phyloP scores from a whole-genome alignment of 2,329 filamentous ascomycete species.

The Cercospora nicotianae region DNA sequence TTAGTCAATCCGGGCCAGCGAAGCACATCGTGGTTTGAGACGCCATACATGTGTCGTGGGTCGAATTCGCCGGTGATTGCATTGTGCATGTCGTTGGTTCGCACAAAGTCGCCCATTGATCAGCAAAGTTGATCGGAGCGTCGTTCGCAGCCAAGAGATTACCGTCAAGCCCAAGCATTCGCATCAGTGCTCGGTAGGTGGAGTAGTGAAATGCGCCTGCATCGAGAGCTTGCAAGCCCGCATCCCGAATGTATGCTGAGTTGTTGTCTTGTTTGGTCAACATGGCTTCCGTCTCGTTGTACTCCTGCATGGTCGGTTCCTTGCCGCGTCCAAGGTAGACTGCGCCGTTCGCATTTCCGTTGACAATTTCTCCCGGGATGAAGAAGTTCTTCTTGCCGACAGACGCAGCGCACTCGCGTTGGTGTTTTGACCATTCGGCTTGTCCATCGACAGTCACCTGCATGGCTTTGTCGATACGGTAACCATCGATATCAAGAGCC shows the following conservation, averaged over 20 bases:
- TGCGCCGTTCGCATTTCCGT: conserved; percentile 60
- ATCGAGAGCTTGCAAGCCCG: conserved; percentile 57
- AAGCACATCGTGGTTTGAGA: conserved; percentile 66
- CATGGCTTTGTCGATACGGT: conserved; percentile 66
- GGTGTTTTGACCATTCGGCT: conserved; percentile 57
- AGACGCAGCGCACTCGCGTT: conserved; percentile 58
- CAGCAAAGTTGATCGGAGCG: conserved; percentile 54
- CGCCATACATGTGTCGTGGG: conserved; percentile 64
- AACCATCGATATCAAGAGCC: conserved; percentile 66
- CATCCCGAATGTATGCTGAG: conserved; percentile 54
- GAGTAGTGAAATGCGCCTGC: conserved; percentile 64
- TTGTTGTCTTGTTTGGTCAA: conserved; percentile 47
- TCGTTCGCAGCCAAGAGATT: conserved; percentile 57
- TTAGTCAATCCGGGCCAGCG: conserved; percentile 61
- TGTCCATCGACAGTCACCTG: conserved; percentile 64
- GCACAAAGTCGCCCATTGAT: conserved; percentile 57
- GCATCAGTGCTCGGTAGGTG: conserved; percentile 61
- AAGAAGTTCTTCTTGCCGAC: conserved; percentile 65
- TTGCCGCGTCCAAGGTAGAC: conserved; percentile 64
- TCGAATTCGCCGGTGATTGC: conserved; percentile 62
- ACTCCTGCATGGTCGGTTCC: conserved; percentile 55
- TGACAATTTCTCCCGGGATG: conserved; percentile 63
- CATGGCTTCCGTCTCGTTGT: conserved; percentile 52
- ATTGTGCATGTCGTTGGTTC: conserved; percentile 62
- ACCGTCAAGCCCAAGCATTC: conserved; percentile 62